Conservation (phyloP, 305 asterid genomes). For the Fraxinus angustifolia region DNA sequence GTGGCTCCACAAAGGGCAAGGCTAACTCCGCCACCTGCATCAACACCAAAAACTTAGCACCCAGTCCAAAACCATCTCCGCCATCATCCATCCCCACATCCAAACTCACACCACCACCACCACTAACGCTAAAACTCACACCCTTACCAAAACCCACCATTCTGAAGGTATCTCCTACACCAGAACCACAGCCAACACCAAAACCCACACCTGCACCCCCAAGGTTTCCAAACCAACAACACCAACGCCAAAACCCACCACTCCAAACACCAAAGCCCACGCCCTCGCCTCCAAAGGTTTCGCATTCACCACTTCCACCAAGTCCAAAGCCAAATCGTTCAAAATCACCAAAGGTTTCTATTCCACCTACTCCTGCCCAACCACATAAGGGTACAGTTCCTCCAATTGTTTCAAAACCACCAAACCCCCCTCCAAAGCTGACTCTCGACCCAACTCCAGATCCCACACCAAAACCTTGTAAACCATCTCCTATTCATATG, state of each 20-base stretch:
- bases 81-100: conserved; percentile 3
- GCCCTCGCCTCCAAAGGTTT: conserved; percentile 11
- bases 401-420: neutral
- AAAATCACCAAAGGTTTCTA: neutral
- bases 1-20: conserved; percentile 1
- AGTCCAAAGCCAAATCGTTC: conserved; percentile 17
- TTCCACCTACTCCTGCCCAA: conserved; percentile 26
- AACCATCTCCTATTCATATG: conserved; percentile 18
- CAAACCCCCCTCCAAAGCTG: neutral
- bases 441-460: neutral
- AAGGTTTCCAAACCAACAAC: neutral
- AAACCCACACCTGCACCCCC: neutral
- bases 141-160: neutral
- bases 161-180: no score
- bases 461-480: conserved; percentile 3
- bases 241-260: neutral
- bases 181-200: neutral
- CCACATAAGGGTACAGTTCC: neutral
- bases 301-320: neutral
- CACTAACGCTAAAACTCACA: no score
- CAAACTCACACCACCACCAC: conserved; percentile 11
- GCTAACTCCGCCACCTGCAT: neutral
- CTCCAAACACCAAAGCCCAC: neutral
- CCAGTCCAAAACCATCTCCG: conserved; percentile 6
- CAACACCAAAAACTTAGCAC: conserved; percentile 11